Percentiles rank a stretch among this genome's conserved stretches.
Conservation (phyloP, 1,284 basidiomycete species). For the Boletellus deceptivus region DNA sequence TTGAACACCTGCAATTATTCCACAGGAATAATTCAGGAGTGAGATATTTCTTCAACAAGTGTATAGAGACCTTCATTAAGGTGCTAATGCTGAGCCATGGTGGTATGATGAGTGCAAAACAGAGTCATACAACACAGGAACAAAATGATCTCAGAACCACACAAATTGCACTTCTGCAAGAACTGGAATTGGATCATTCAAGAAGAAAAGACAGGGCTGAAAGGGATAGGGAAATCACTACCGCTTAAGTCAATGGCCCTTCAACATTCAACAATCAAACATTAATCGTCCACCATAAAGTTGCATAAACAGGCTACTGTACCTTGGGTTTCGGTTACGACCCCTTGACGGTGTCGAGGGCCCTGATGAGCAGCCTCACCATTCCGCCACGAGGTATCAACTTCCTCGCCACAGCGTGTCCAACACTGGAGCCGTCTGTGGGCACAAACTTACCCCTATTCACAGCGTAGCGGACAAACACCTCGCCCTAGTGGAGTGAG, state of each 20-base stretch:
- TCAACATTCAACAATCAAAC: neutral
- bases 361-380: slow-evolving; percentile 24
- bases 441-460: slow-evolving; percentile 33
- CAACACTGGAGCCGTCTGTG: slow-evolving; percentile 2
- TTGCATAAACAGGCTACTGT: neutral
- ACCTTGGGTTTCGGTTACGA: neutral
- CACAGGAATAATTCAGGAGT: too few relatives aligned
- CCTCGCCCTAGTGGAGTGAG: slow-evolving; percentile 61
- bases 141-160: too few relatives aligned
- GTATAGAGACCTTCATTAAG: too few relatives aligned
- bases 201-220: too few relatives aligned
- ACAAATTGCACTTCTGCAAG: neutral
- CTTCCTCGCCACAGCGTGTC: slow-evolving; percentile 7
- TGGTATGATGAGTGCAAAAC: too few relatives aligned
- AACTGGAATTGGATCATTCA: neutral
- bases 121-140: too few relatives aligned
- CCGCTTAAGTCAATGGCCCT: neutral
- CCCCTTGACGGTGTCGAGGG: slow-evolving; percentile 17
- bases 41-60: too few relatives aligned
- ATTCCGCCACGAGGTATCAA: slow-evolving; percentile 27
- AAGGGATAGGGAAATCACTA: neutral
- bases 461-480: slow-evolving; percentile 77
- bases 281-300: neutral
- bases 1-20: too few relatives aligned
- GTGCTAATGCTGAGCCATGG: too few relatives aligned